Percentiles rank a stretch among this genome's conserved stretches.
These are phyloP conservation scores for Stachybotrys chlorohalonatus DNA, from an alignment of 2,329 filamentous ascomycete genomes.

Conservation along the genomic window DNA sequence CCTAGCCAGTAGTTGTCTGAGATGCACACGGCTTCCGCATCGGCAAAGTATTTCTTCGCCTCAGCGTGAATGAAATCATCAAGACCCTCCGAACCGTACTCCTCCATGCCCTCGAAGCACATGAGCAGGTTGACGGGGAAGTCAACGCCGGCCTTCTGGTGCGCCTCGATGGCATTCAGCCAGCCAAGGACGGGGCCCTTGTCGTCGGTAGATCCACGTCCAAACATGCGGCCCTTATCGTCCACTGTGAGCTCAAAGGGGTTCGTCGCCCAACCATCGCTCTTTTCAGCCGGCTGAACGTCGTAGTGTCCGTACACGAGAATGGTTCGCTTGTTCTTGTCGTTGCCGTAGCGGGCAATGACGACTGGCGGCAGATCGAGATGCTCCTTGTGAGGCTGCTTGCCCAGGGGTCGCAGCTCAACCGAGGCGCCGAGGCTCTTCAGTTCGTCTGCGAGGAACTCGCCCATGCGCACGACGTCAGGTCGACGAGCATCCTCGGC, in stretches of 20 bases:
- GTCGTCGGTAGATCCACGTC: constrained; percentile 91
- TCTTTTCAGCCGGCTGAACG: constrained; percentile 87
- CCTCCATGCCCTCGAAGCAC: constrained; percentile 99
- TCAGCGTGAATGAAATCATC: constrained; percentile 91
- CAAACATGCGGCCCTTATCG: constrained; percentile 90
- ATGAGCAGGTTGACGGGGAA: constrained; percentile 97
- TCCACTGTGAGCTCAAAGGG: constrained; percentile 85
- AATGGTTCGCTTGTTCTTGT: constrained; percentile 88
- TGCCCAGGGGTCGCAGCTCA: constrained; percentile 77
- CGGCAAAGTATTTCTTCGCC: constrained; percentile 89
- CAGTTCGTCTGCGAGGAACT: constrained; percentile 80
- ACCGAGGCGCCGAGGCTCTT: constrained; percentile 77
- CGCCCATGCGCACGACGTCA: constrained; percentile 94
- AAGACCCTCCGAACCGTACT: constrained; percentile 92
- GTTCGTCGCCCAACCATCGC: constrained; percentile 92
- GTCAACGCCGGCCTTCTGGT: constrained; percentile 88
- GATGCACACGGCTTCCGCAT: constrained; percentile 93
- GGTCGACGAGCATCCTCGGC: constrained; percentile 80
- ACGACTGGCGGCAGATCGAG: constrained; percentile 90
- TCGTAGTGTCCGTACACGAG: constrained; percentile 98
- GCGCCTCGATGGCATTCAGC: constrained; percentile 96
- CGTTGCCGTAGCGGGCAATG: constrained; percentile 83
- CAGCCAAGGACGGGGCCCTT: constrained; percentile 96
- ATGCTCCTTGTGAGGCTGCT: constrained; percentile 83
- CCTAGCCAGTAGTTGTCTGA: constrained; percentile 99